Evolutionary conservation across 805 yeast species (phyloP), one percentile per base, ranked within the genome.

Genomic region (Candida hispaniensis): DNA sequence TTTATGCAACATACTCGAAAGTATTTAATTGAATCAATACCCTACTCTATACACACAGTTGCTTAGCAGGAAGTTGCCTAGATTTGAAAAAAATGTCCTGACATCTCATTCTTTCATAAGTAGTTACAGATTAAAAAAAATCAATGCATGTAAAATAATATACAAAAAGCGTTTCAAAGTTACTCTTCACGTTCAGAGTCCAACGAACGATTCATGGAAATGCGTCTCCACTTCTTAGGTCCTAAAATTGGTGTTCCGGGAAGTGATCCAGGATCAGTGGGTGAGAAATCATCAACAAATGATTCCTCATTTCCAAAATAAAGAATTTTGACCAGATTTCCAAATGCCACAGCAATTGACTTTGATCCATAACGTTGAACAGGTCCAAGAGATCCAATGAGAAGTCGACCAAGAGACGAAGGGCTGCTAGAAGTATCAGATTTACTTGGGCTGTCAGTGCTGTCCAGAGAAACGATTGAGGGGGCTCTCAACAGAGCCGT

Each of bases 281-380:
- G 36, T 7, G 36, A 23, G 23, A 32, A 28, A 27, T 32, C 36
- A 23, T 32, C 36, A 18, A 32, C 36, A 14, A 32, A 32, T 26
- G 26, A 60, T 42, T 77, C 81, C 40, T 77, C 83, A 47, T 71
- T 76, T 5, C 93, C 93, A 43, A 79, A 61, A 49, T 78, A 80
- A 18, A 82, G 57, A 18, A 82, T 67, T 50, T 77, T 75, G 67
- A 82, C 67, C 11, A 70, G 54, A 45, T 76, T 77, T 18, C 91
- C 93, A 52, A 79, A 76, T 15, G 75, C 75, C 15, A 78, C 75
- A 22, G 79, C 75, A 13, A 80, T 71, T 0, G 91, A 69, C 47
- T 81, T 80, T 49, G 71, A 81, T 0, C 94, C 94, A 50, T 76
- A 79, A 47, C 72, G 73, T 18, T 64, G 64, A 19, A 77, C 69